Conservation (phyloP, 257 asterid genomes). For the Lavandula angustifolia region DNA sequence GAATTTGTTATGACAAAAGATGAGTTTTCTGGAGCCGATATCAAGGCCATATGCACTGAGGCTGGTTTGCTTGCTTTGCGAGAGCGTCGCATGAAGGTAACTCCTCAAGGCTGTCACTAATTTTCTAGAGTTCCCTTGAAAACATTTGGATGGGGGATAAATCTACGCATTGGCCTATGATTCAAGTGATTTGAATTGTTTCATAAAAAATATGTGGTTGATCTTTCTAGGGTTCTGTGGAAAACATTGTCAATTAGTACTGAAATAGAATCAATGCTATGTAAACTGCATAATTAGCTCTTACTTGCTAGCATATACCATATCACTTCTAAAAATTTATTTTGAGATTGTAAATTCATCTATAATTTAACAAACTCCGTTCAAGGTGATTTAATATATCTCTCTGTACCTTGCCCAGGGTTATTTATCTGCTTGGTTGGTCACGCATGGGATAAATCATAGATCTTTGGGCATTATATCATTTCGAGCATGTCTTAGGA, state of each 20-base stretch:
- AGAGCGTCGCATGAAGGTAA: slow-evolving; percentile 95
- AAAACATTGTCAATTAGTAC: not conserved
- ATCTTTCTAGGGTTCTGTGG: no score
- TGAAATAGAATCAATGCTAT: not conserved
- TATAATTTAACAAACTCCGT: not conserved
- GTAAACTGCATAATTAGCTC: slow-evolving; percentile 2
- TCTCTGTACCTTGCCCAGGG: no score
- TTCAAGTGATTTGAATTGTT: not conserved
- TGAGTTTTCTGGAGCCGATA: slow-evolving; percentile 95
- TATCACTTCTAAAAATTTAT: not conserved
- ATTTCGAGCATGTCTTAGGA: no score
- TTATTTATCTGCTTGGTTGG: no score
- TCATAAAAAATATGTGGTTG: no score
- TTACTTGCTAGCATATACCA: not conserved
- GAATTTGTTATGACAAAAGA: slow-evolving; percentile 95
- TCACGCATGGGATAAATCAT: no score
- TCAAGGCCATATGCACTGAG: slow-evolving; percentile 93
- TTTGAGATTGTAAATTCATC: not conserved
- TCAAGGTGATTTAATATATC: not conserved
- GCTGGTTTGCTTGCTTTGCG: slow-evolving; percentile 92
- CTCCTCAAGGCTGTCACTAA: not conserved
- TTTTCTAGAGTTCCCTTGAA: not conserved
- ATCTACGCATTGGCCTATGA: not conserved
- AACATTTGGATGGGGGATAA: not conserved
- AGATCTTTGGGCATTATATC: no score